Evolutionary conservation across 345 rosid species (phyloP).

Genomic region (Eucalyptus albens): DNA sequence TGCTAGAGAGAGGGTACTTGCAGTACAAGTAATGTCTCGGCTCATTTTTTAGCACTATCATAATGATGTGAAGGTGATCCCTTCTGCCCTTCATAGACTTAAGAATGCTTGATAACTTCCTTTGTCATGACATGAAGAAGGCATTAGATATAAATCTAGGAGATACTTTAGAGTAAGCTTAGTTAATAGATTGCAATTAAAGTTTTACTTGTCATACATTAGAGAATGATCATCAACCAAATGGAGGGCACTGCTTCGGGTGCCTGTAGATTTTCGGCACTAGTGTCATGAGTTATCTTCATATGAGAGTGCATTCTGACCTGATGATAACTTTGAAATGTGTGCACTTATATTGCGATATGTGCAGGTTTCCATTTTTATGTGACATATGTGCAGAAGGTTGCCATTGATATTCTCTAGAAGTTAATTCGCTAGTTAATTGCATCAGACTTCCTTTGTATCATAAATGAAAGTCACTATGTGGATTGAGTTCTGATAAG

Average conservation of each 20-base stretch:
- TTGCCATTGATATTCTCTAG: neutral
- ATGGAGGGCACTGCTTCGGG: neutral
- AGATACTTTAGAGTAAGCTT: neutral
- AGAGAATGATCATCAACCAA: neutral
- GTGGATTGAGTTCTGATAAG: neutral
- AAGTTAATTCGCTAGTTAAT: neutral
- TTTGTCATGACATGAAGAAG: neutral
- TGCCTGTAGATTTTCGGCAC: neutral
- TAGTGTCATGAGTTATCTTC: neutral
- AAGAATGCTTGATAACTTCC: neutral
- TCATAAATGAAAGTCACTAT: neutral
- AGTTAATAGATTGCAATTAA: no score
- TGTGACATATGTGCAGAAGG: neutral
- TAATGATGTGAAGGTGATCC: constrained; percentile 45
- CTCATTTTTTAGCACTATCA: neutral
- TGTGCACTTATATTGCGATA: neutral
- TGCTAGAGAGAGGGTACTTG: no score
- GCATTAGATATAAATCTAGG: neutral
- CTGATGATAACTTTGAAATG: neutral
- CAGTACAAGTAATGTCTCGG: no score
- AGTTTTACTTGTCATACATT: no score
- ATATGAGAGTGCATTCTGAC: neutral
- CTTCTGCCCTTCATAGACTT: neutral
- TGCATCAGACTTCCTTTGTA: no score
- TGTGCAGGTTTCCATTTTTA: neutral